Evolutionary conservation across 2,329 filamentous ascomycete genomes (phyloP).

Genomic region (Fusarium sp.): DNA sequence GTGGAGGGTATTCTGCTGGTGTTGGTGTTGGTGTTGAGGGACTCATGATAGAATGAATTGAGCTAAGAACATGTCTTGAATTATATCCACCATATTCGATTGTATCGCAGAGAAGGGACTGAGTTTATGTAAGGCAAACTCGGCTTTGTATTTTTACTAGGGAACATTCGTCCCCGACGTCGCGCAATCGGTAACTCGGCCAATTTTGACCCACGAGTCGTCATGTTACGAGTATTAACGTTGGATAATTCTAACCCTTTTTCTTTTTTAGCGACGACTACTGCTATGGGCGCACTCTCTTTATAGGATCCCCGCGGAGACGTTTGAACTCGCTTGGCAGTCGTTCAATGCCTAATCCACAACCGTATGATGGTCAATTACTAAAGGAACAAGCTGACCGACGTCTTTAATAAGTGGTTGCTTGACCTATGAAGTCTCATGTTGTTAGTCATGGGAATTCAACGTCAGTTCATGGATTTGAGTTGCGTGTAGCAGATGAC

Average conservation of each 20-base stretch:
- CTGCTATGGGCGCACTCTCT: neutral
- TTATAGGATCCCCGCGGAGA: conserved; percentile 28
- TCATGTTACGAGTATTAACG: neutral
- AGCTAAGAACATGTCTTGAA: neutral
- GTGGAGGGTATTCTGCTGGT: neutral
- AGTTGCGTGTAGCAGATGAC: too few relatives aligned
- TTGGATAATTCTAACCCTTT: neutral
- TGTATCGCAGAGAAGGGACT: neutral
- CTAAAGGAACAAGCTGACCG: neutral
- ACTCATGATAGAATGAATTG: neutral
- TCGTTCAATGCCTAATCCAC: conserved; percentile 11
- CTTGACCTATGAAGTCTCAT: neutral
- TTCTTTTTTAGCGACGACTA: too few relatives aligned
- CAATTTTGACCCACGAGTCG: conserved; percentile 26
- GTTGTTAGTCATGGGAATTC: conserved; percentile 24
- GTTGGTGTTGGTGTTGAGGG: too few relatives aligned
- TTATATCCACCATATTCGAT: neutral
- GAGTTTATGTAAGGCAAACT: conserved; percentile 11
- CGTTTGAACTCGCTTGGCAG: conserved; percentile 8
- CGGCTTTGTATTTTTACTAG: neutral
- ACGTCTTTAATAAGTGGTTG: conserved; percentile 2
- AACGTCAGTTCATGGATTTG: conserved; percentile 16
- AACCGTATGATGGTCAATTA: conserved; percentile 21
- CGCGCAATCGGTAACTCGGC: conserved; percentile 29
- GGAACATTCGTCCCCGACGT: conserved; percentile 12